Evolutionary conservation across 2,329 filamentous ascomycete genomes (phyloP).

Genomic region (Plectosphaerella plurivora): DNA sequence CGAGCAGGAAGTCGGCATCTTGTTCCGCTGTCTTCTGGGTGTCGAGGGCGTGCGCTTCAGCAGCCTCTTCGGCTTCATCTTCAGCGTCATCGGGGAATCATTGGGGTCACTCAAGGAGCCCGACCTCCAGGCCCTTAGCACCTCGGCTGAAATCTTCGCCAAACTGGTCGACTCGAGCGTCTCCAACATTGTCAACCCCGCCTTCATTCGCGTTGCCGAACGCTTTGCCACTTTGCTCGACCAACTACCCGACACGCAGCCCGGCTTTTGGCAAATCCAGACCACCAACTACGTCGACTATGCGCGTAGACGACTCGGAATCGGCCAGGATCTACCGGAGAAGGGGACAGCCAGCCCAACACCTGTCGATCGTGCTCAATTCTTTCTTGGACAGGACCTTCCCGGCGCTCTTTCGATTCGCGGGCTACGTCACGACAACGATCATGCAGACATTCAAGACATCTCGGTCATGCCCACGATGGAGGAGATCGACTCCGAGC

Average conservation of each 20-base stretch:
- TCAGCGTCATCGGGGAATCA: conserved; percentile 13
- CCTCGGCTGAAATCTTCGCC: conserved; percentile 24
- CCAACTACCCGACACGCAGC: conserved; percentile 8
- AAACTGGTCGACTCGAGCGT: conserved; percentile 32
- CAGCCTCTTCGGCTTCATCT: conserved; percentile 25
- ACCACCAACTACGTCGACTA: conserved; percentile 24
- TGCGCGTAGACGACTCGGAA: conserved; percentile 21
- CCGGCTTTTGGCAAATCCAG: conserved; percentile 20
- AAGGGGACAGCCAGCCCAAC: conserved; percentile 2
- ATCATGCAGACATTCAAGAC: conserved; percentile 36
- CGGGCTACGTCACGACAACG: conserved; percentile 43
- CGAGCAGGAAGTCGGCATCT: conserved; percentile 27
- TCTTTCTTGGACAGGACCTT: conserved; percentile 24
- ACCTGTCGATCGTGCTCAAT: conserved; percentile 15
- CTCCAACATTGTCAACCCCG: conserved; percentile 22
- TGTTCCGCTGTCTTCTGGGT: conserved; percentile 30
- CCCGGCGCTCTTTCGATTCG: conserved; percentile 23
- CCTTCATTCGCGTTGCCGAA: conserved; percentile 17
- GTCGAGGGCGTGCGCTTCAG: conserved; percentile 24
- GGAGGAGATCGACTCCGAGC: conserved; percentile 37
- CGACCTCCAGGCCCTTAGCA: conserved; percentile 17
- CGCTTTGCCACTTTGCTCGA: not conserved
- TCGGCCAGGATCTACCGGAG: conserved; percentile 18
- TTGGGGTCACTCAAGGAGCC: conserved; percentile 5
- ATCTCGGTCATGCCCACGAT: conserved; percentile 46